Percentiles rank a stretch among this genome's conserved stretches.
Conservation (phyloP, 371 early-diverging fungal species). For the Smittium mucronatum region DNA sequence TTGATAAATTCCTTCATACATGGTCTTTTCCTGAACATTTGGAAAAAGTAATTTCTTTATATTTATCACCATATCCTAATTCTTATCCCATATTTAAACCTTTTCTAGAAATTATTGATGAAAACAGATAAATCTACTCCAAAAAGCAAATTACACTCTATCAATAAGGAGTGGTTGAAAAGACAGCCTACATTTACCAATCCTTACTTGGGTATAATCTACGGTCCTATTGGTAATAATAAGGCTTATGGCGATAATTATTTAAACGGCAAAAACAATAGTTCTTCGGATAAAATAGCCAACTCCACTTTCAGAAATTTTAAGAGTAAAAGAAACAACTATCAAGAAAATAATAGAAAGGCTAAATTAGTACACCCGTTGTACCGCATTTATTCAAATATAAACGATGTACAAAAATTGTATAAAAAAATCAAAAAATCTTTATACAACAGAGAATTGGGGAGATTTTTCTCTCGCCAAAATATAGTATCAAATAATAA, state of each 20-base stretch:
- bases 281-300: background rate
- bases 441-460: background rate
- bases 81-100: too few relatives aligned
- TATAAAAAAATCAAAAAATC: background rate
- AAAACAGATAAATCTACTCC: background rate
- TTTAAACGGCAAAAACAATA: background rate
- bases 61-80: background rate
- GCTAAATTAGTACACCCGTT: background rate
- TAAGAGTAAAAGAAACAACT: background rate
- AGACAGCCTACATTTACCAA: slow-evolving; percentile 7
- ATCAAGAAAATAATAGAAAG: background rate
- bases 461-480: background rate
- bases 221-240: background rate
- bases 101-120: background rate
- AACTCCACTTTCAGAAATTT: background rate
- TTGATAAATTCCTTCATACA: background rate
- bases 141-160: background rate
- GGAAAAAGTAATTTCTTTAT: too few relatives aligned
- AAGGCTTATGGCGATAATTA: background rate
- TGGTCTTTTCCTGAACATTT: background rate
- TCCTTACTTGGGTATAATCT: background rate
- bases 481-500: background rate
- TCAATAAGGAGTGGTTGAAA: slow-evolving; percentile 6
- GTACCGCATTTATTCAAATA: background rate
- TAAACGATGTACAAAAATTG: background rate